Evolutionary conservation across 1,284 basidiomycete species (phyloP), one percentile per base, ranked within the genome.

Genomic region (Erythrobasidium hasegawianum): DNA sequence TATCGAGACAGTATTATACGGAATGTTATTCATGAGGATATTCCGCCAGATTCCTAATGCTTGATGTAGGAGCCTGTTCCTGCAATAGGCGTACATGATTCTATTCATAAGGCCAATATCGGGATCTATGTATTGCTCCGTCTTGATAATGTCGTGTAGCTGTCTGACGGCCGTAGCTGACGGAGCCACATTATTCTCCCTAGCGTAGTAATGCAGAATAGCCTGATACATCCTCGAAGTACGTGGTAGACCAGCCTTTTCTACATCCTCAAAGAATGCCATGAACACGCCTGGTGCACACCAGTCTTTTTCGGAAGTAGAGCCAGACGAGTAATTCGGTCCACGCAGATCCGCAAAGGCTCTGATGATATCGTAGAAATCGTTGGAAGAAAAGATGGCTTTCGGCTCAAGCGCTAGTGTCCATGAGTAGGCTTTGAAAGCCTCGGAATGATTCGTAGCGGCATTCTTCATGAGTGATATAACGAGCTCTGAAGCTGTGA

Each of bases 81-180:
- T 85, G 72, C 88, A 86, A 78, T 96, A 97, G 1, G 90, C 87
- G 75, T 90, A 86, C 88, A 97, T 91, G 66, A 97, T 80, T 71
- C 89, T 84, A 74, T 93, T 95, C 81, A 88, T 86, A 16, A 93
- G 81, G 0, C 81, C 78, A 11, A 85, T 81, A 73, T 93, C 87
- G 1, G 90, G 88, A 20, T 84, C 82, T 68, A 95, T 79, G 18
- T 82, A 81, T 9, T 86, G 81, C 73, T 96, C 91, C 47, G 92
- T 80, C 53, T 86, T 86, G 71, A 96, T 81, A 59, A 87, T 80
- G 68, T 88, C 84, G 75, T 96, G 91, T 18, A 87, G 81, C 26
- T 86, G 83, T n/a, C 84, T 83, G 47, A 89, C 82, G 18, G 75
- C 72, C 27, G 74, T 54, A 3, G 75, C 60, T 56, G 68, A 20